These are phyloP conservation scores for Metschnikowia kunwiensis DNA, from an alignment of 805 yeast species.

Conservation along the genomic window DNA sequence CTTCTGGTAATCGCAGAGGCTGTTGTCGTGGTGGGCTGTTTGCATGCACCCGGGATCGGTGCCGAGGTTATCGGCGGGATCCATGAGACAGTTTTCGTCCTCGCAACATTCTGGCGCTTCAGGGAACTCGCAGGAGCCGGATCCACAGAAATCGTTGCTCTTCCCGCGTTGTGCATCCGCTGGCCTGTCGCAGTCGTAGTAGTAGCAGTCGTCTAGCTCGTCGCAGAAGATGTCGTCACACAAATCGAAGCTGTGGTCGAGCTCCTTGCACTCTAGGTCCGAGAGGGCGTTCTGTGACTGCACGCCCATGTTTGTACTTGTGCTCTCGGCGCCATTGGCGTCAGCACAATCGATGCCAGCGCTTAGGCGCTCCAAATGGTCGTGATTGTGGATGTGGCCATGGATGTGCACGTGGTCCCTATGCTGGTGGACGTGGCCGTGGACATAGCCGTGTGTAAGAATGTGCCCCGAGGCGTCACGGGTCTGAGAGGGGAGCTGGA, in stretches of 20 bases:
- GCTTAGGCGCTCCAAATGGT: slow-evolving; percentile 26
- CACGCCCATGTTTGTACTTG: no score
- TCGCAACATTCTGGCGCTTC: slow-evolving; percentile 6
- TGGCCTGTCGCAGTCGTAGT: slow-evolving; percentile 28
- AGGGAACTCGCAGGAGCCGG: background rate
- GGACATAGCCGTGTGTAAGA: slow-evolving; percentile 52
- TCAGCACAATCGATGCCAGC: no score
- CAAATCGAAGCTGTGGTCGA: slow-evolving; percentile 27
- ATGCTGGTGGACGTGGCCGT: slow-evolving; percentile 65
- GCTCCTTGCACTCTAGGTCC: slow-evolving; percentile 23
- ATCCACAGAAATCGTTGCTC: background rate
- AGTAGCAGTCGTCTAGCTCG: slow-evolving; percentile 45
- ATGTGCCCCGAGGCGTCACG: slow-evolving; percentile 12
- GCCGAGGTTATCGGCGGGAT: slow-evolving; percentile 4
- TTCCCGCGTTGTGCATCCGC: slow-evolving; percentile 1
- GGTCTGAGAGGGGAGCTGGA: slow-evolving; percentile 8
- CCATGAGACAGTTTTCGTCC: slow-evolving; percentile 5
- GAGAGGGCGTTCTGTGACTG: slow-evolving; percentile 3
- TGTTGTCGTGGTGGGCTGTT: slow-evolving; percentile 14
- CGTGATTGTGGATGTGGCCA: slow-evolving; percentile 62
- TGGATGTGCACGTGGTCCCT: slow-evolving; percentile 60
- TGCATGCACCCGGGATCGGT: slow-evolving; percentile 6
- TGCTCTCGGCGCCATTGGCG: no score
- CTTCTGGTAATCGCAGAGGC: slow-evolving; percentile 29
- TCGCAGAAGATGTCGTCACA: slow-evolving; percentile 43